Evolutionary conservation across 2,329 filamentous ascomycete genomes (phyloP), one percentile per base, ranked within the genome.

Genomic region (Pseudogymnoascus sp.): DNA sequence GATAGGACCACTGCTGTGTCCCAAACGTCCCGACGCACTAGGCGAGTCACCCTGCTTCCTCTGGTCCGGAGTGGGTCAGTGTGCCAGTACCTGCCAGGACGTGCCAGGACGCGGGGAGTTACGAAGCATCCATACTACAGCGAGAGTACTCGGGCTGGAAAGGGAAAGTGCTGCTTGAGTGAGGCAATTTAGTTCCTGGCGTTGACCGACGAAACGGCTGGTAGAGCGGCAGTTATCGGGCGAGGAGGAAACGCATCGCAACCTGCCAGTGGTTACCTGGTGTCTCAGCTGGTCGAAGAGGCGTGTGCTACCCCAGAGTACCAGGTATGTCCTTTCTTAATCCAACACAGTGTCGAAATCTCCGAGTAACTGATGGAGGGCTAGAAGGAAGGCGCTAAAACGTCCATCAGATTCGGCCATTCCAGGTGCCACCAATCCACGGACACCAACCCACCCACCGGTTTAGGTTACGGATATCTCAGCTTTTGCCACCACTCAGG

Each of bases 11-110:
- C 10, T 26, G 8, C 4, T 31, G 45, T 7, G 8, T 16, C 45
- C 45, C 26, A 52, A 52, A 52, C 45, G 45, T n/a, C 45, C 45
- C 45, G n/a, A 29, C 23, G 45, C 45, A 52, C 26, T 52, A 52
- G 45, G 45, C 45, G n/a, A 52, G 45, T 19, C 45, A 52, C 45
- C 45, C 45, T 52, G 45, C 45, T 52, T 52, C 45, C 45, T 52
- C 45, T 52, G 45, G 45, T 52, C 45, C 45, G 45, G 23, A 52
- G 45, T 52, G 45, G 45, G 45, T 52, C 45, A 52, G 26, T 31
- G 21, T 26, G 21, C 41, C 21, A 45, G 21, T 21, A 26, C 41
- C 23, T 52, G 45, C 45, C 45, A 52, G 45, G 45, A 52, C 45
- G 45, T 52, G 43, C 43, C 43, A 49, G 26, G 23, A 31, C 23